Conservation (phyloP, 1,284 basidiomycete genomes). For the Melampsora americana region DNA sequence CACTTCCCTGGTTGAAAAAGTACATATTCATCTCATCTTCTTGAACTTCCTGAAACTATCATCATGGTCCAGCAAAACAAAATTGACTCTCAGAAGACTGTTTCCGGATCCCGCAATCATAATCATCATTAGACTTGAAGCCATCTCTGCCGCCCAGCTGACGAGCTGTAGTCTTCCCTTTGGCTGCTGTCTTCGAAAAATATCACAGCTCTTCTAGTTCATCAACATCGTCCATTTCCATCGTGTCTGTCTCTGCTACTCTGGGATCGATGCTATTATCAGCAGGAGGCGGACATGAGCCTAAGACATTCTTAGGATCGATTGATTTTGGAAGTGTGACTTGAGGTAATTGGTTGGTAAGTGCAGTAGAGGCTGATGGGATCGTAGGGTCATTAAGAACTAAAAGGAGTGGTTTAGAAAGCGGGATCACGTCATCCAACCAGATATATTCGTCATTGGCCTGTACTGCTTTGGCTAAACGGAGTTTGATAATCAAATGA, state of each 20-base stretch:
- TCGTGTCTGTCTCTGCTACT: background rate
- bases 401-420: constrained; percentile 15
- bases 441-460: constrained; percentile 36
- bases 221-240: background rate
- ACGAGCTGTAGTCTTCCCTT: too few relatives aligned
- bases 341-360: constrained; percentile 29
- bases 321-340: background rate
- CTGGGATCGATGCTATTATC: background rate
- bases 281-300: background rate
- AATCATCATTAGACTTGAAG: too few relatives aligned
- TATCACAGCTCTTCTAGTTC: background rate
- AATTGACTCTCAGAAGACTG: too few relatives aligned
- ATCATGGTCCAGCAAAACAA: too few relatives aligned
- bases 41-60: too few relatives aligned
- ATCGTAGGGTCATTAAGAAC: constrained; percentile 31
- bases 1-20: too few relatives aligned
- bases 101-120: too few relatives aligned
- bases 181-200: background rate
- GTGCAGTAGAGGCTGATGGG: constrained; percentile 29
- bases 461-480: constrained; percentile 25
- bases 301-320: background rate
- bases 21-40: too few relatives aligned
- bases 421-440: constrained; percentile 40
- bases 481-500: background rate
- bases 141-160: too few relatives aligned